Evolutionary conservation across 2,329 filamentous ascomycete species (phyloP), one percentile per base, ranked within the genome.

Genomic region (Cytospora leucostoma): DNA sequence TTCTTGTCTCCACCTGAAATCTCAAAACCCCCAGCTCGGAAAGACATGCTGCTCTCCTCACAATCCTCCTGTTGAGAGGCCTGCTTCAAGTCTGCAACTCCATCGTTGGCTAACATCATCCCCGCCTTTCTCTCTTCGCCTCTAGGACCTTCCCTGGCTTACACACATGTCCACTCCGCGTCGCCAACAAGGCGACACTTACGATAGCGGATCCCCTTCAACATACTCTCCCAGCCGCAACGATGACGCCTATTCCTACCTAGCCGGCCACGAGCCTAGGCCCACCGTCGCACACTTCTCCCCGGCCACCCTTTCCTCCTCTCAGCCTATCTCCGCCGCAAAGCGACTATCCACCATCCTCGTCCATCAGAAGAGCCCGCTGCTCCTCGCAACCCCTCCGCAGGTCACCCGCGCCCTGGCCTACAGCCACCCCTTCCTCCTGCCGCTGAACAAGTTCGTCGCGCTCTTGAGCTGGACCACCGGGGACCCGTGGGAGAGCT

Each of bases 401-500:
- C 92, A 97, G 73, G 89, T 99, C 74, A 99, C 95, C 2, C 87
- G 95, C 70, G 93, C 94, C 15, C 83, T 99, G 65, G 94, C 94
- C 67, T 97, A 98, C 75, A 97, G 93, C 67, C 94, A 99, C 74
- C 93, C 95, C 0, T 98, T 97, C 74, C 82, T 99, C 8, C 80
- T 97, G 8, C 93, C 93, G 7, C 80, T 98, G 63, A 98, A 97
- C 75, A 91, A 90, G 72, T 77, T 96, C 17, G 89, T 85, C 3
- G 95, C 94, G 0, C 79, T 99, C 66, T 73, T 99, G 67, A 97
- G 91, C 78, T 99, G 95, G 95, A 97, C 92, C 10, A 93, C 90
- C 0, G 90, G 86, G 47, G 95, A 99, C 74, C 88, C 93, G 0
- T 99, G 94, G 94, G 93, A 98, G 80, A 97, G 93, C 80, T 99